Conservation (phyloP, 495 filamentous ascomycete species). For the Bombardia bombarda region DNA sequence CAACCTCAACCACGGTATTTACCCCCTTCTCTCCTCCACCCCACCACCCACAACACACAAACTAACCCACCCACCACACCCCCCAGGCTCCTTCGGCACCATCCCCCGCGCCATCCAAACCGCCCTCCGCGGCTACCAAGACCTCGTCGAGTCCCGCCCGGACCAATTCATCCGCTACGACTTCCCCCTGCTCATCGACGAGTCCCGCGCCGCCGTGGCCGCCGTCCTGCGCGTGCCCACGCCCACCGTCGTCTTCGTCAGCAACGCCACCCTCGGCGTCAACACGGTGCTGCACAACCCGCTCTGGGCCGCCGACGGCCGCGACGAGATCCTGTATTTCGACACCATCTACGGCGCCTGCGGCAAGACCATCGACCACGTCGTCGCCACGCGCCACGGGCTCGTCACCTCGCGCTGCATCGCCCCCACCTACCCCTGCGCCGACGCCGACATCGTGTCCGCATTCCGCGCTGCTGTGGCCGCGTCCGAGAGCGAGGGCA, state of each 20-base stretch:
- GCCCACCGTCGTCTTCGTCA: slow-evolving; percentile 64
- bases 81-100: slow-evolving; percentile 67
- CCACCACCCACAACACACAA: too few species aligned
- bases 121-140: slow-evolving; percentile 50
- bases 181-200: slow-evolving; percentile 50
- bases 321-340: slow-evolving; percentile 62
- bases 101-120: slow-evolving; percentile 54
- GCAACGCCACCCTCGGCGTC: slow-evolving; percentile 74
- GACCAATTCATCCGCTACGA: slow-evolving; percentile 66
- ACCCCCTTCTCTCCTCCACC: neutral
- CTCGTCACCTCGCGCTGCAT: slow-evolving; percentile 30
- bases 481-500: slow-evolving; percentile 31
- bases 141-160: slow-evolving; percentile 52
- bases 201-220: slow-evolving; percentile 57
- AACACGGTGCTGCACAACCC: slow-evolving; percentile 75
- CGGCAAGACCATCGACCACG: slow-evolving; percentile 58
- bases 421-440: slow-evolving; percentile 44
- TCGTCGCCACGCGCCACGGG: slow-evolving; percentile 48
- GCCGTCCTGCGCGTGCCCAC: slow-evolving; percentile 51
- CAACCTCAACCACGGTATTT: slow-evolving; percentile 75
- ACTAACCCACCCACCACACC: neutral
- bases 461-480: slow-evolving; percentile 43
- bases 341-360: slow-evolving; percentile 70
- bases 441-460: slow-evolving; percentile 48
- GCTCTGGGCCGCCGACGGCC: slow-evolving; percentile 37